Conservation (phyloP, 371 early-diverging fungal genomes). For the Batkoa obscura region DNA sequence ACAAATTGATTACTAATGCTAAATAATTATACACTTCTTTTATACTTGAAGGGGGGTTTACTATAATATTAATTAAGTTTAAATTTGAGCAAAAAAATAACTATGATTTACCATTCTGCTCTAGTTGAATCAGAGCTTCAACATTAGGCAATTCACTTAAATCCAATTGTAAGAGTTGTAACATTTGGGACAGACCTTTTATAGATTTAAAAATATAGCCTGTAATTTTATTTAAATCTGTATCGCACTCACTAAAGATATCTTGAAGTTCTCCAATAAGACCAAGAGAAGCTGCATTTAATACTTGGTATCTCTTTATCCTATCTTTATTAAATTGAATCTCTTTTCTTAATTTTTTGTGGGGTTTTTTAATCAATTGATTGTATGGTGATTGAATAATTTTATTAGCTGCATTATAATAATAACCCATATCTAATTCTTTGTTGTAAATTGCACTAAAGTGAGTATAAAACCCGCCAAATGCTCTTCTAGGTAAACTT, state of each 20-base stretch:
- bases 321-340: conserved; percentile 12
- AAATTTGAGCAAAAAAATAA: background rate
- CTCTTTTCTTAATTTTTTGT: conserved; percentile 8
- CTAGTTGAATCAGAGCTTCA: background rate
- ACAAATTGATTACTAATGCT: background rate
- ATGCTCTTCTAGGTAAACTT: too few species aligned
- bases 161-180: background rate
- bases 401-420: background rate
- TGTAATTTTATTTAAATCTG: background rate
- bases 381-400: background rate
- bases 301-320: conserved; percentile 7
- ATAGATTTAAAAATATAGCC: background rate
- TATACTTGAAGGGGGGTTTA: background rate
- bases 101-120: background rate
- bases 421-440: too few species aligned
- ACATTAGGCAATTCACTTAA: background rate
- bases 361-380: background rate
- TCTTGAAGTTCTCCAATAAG: background rate
- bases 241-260: background rate
- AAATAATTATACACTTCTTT: background rate
- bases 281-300: conserved; percentile 9
- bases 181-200: background rate
- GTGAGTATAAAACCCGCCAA: too few species aligned
- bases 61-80: background rate
- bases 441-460: too few species aligned